phyloP scores from a whole-genome alignment of 345 rosid genomes.

The Noccaea caerulescens region DNA sequence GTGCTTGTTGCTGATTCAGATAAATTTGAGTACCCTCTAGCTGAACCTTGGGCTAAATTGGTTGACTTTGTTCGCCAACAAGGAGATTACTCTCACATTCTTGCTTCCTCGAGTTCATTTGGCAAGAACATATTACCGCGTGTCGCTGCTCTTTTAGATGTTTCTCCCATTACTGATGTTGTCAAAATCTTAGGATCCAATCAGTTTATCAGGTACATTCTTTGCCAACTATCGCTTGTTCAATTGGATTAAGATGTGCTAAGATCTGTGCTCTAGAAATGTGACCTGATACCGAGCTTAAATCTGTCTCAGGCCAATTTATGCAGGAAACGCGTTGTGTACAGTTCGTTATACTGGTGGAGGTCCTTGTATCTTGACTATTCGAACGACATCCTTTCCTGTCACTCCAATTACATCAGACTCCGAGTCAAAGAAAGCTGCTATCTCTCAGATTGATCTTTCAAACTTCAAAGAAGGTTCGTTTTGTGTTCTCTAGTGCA shows the following conservation, averaged over 20 bases:
- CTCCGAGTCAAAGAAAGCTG: constrained; percentile 59
- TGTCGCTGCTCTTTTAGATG: constrained; percentile 89
- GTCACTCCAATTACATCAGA: constrained; percentile 43
- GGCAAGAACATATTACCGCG: constrained; percentile 92
- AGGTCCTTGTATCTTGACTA: constrained; percentile 77
- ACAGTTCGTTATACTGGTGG: constrained; percentile 76
- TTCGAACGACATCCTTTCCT: constrained; percentile 85
- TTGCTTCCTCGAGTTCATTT: constrained; percentile 81
- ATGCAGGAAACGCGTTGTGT: constrained; percentile 98
- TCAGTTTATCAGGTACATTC: constrained; percentile 73
- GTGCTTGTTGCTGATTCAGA: constrained; percentile 92
- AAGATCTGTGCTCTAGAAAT: not conserved
- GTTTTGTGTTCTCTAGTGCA: constrained; percentile 42
- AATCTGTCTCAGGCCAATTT: constrained; percentile 74
- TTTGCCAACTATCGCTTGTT: not conserved
- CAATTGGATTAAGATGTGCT: not conserved
- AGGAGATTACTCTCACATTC: constrained; percentile 71
- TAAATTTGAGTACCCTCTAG: constrained; percentile 65
- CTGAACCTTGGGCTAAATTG: constrained; percentile 90
- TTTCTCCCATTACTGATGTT: constrained; percentile 95
- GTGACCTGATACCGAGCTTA: not conserved
- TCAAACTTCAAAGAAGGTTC: constrained; percentile 78
- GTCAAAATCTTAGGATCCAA: constrained; percentile 59
- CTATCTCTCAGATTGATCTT: constrained; percentile 91
- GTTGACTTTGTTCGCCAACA: constrained; percentile 72